These are phyloP conservation scores for Tetrapisispora fleetii DNA, from an alignment of 805 yeast species.

Conservation along the genomic window DNA sequence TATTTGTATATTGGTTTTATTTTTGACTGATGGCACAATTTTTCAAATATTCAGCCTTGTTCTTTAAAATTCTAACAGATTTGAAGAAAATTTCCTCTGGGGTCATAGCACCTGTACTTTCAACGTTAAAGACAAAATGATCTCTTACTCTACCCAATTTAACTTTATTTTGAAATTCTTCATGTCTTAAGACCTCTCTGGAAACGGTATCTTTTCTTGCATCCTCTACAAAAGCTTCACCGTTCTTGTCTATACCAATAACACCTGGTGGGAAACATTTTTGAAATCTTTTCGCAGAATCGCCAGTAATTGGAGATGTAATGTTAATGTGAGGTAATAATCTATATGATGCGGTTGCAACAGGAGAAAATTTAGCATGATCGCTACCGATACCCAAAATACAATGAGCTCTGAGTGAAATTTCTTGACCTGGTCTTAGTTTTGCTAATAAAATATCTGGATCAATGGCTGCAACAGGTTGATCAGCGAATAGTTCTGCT, in stretches of 20 bases:
- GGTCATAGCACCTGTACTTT: constrained; percentile 92
- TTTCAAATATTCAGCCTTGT: constrained; percentile 73
- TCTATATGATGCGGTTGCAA: constrained; percentile 91
- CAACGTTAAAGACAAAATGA: constrained; percentile 90
- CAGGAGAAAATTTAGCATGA: constrained; percentile 97
- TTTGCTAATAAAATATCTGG: constrained; percentile 88
- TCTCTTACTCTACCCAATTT: constrained; percentile 85
- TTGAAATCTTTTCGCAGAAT: constrained; percentile 67
- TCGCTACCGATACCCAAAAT: constrained; percentile 86
- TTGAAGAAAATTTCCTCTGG: constrained; percentile 95
- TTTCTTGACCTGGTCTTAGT: constrained; percentile 95
- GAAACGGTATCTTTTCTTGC: constrained; percentile 94
- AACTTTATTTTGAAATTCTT: constrained; percentile 81
- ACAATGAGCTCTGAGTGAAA: constrained; percentile 81
- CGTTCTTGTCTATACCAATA: constrained; percentile 56
- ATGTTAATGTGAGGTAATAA: constrained; percentile 82
- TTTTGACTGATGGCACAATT: constrained; percentile 62
- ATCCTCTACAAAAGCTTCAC: constrained; percentile 74
- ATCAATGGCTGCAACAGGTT: constrained; percentile 67
- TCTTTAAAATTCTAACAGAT: constrained; percentile 72
- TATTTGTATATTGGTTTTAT: not conserved
- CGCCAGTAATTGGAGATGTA: constrained; percentile 61
- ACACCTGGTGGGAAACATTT: constrained; percentile 93
- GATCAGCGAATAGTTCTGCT: constrained; percentile 52
- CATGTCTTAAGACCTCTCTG: constrained; percentile 90